phyloP scores from a whole-genome alignment of 495 filamentous ascomycete species.

The Recurvomyces mirabilis region DNA sequence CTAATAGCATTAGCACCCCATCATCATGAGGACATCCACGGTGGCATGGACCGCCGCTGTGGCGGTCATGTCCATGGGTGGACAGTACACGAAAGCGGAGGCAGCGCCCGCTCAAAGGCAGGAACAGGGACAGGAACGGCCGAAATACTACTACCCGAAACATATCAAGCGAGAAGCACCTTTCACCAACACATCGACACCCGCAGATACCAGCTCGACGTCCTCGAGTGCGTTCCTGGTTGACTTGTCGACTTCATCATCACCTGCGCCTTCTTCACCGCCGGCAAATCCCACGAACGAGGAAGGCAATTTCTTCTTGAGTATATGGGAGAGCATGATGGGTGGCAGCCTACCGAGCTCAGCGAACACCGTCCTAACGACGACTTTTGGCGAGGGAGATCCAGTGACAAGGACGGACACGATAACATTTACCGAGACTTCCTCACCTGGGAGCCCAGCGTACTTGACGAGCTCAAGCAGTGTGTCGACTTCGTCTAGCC shows the following conservation, averaged over 20 bases:
- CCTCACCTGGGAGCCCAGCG: conserved; percentile 1
- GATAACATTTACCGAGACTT: conserved; percentile 13
- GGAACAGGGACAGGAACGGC: conserved; percentile 28
- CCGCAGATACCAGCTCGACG: conserved; percentile 20
- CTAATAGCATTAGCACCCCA: too few relatives aligned
- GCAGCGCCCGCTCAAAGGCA: conserved; percentile 32
- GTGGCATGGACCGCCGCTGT: conserved; percentile 32
- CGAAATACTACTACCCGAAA: conserved; percentile 39
- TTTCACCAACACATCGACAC: conserved; percentile 21
- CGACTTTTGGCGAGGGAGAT: neutral
- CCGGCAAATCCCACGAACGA: neutral
- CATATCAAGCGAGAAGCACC: conserved; percentile 34
- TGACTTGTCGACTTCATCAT: neutral
- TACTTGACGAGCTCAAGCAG: conserved; percentile 6
- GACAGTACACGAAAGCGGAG: conserved; percentile 30
- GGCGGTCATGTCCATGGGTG: conserved; percentile 27
- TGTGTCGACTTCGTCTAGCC: conserved; percentile 3
- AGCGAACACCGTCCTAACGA: conserved; percentile 6
- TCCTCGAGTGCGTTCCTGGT: neutral
- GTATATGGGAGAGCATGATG: conserved; percentile 1
- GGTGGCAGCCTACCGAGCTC: conserved; percentile 7
- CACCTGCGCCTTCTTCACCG: neutral
- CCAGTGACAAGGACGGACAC: conserved; percentile 8
- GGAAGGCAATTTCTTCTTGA: too few relatives aligned
- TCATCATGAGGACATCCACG: conserved; percentile 27